Base-by-base conservation (phyloP, 768 basidiomycete genomes). In the Kwoniella newhampshirensis region DNA sequence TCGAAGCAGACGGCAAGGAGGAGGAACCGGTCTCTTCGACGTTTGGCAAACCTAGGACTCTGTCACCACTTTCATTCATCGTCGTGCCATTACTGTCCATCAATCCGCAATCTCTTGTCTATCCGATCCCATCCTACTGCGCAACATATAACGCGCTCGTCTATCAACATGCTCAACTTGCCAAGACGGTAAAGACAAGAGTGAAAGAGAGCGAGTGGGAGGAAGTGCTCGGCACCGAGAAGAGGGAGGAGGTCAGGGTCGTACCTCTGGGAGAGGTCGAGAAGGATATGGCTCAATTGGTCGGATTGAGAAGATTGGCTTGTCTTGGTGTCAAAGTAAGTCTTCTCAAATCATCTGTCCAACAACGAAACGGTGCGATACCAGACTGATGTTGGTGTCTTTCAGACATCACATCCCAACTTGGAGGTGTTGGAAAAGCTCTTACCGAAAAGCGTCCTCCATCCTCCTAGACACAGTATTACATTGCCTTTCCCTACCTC, bases 81-180 rank as follows among this genome's bases (percentile, higher is more conserved):
- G 39, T 74, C 46, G 59, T 73, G 28, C 73, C 73, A 4, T 59
- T 73, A n/a, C 43, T 57, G 4, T 67, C 67, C 9, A 68, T 76
- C 42, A 65, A 66, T 23, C 75, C 75, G 8, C 64, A 47, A 25
- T 52, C 65, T 1, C 62, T 76, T 9, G 70, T 74, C 18, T 54
- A 62, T 9, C 69, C 71, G 23, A 59, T 76, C n/a, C 73, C 70
- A 18, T 58, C 54, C 17, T 76, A 76, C 41, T 69, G 66, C 44
- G 66, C 70, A 4, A 74, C 69, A 1, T 73, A 67, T 57, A 76
- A 76, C 48, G 58, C 71, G n/a, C 48, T 74, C 13, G 63, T 73
- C 7, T 65, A 70, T 39, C 71, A 75, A 36, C 66, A 62, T 45
- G 43, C 39, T 1, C 65, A 74, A 36, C 42, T 71, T 15, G 28